Evolutionary conservation across 2,329 filamentous ascomycete genomes (phyloP).

Genomic region (Fusarium nodosum): DNA sequence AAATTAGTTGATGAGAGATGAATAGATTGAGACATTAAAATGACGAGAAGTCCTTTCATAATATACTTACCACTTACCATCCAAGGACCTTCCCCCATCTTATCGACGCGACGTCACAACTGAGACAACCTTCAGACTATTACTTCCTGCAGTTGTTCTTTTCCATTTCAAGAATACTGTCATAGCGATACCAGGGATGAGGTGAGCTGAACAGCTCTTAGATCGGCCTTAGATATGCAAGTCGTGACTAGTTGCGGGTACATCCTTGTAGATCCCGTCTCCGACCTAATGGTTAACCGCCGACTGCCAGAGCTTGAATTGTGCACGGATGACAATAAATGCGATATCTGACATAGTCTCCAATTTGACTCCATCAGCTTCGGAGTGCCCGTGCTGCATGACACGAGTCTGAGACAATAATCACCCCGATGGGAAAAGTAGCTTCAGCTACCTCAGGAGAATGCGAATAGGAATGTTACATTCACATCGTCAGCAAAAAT

Average conservation of each 20-base stretch:
- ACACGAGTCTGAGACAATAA: not conserved
- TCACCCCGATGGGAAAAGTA: too few species aligned
- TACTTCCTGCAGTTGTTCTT: not conserved
- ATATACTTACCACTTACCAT: not conserved
- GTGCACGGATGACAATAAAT: not conserved
- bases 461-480: not conserved
- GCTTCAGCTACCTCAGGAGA: not conserved
- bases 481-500: not conserved
- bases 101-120: not conserved
- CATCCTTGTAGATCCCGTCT: not conserved
- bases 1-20: not conserved
- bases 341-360: not conserved
- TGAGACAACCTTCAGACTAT: not conserved
- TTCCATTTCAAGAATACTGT: not conserved
- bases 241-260: constrained; percentile 2
- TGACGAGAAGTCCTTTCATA: rapidly evolving
- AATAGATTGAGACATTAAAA: not conserved
- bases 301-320: too few species aligned
- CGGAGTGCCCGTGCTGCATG: not conserved
- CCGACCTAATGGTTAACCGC: not conserved
- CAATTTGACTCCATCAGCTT: not conserved
- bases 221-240: constrained; percentile 1
- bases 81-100: not conserved
- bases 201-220: constrained; percentile 8
- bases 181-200: not conserved